These are phyloP conservation scores for Scheffersomyces lignosus DNA, from an alignment of 805 yeast genomes.

Conservation along the genomic window DNA sequence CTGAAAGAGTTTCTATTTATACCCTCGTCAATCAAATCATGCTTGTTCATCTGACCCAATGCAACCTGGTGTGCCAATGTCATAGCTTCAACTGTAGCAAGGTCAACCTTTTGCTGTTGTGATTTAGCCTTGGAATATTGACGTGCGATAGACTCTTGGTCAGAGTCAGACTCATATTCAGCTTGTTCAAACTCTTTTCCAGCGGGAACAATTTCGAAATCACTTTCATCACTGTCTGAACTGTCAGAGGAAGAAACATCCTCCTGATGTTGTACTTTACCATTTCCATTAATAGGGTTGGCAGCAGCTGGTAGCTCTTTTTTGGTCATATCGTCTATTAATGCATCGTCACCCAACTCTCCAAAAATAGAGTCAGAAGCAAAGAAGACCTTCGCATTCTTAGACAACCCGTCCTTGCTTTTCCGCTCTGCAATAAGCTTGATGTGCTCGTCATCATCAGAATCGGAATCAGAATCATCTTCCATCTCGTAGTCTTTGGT, in stretches of 20 bases:
- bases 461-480: slow-evolving; percentile 43
- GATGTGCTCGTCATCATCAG: slow-evolving; percentile 75
- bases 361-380: slow-evolving; percentile 41
- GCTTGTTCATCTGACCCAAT: slow-evolving; percentile 78
- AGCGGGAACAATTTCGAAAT: slow-evolving; percentile 44
- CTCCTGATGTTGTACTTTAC: slow-evolving; percentile 14
- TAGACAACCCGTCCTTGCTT: slow-evolving; percentile 32
- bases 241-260: slow-evolving; percentile 18
- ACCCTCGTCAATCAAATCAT: slow-evolving; percentile 89
- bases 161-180: slow-evolving; percentile 44
- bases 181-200: slow-evolving; percentile 19
- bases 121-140: slow-evolving; percentile 39
- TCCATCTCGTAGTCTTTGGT: slow-evolving; percentile 48
- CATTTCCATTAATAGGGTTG: slow-evolving; percentile 1
- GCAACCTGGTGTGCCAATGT: slow-evolving; percentile 96
- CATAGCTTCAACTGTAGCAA: slow-evolving; percentile 96
- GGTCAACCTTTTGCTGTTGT: slow-evolving; percentile 68
- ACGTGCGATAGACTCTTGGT: slow-evolving; percentile 46
- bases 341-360: slow-evolving; percentile 47
- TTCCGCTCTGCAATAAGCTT: slow-evolving; percentile 52
- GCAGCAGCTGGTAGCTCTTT: slow-evolving; percentile 7
- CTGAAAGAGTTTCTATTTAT: slow-evolving; percentile 90
- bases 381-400: slow-evolving; percentile 38
- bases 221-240: slow-evolving; percentile 31
- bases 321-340: slow-evolving; percentile 41